Percentiles rank a stretch among this genome's conserved stretches.
These are phyloP conservation scores for Aphanomyces stellatus DNA, from an alignment of 352 stramenopile species.

Conservation along the genomic window DNA sequence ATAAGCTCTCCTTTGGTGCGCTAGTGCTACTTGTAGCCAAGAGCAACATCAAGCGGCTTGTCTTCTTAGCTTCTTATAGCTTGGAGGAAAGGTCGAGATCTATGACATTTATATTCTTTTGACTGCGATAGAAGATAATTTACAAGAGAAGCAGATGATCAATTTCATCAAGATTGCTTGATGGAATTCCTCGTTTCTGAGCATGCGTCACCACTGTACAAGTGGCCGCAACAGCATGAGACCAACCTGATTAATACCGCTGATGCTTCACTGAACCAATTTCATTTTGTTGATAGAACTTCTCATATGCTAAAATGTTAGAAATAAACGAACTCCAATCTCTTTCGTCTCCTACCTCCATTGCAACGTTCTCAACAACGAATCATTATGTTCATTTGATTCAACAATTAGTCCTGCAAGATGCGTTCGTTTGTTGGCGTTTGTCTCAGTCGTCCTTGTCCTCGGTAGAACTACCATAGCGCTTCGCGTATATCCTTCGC, in stretches of 20 bases:
- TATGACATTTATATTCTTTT: conserved; percentile 18
- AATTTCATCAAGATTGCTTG: conserved; percentile 16
- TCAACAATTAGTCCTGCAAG: not conserved
- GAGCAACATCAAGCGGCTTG: conserved; percentile 20
- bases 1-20: conserved; percentile 12
- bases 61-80: not conserved
- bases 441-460: not conserved
- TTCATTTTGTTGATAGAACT: not conserved
- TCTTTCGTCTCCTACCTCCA: not conserved
- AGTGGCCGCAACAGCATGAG: conserved; percentile 10
- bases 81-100: conserved; percentile 14
- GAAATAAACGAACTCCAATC: not conserved
- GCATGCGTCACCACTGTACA: conserved; percentile 9
- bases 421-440: not conserved
- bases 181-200: conserved; percentile 24
- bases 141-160: conserved; percentile 15
- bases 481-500: conserved; percentile 19
- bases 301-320: no score
- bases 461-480: not conserved
- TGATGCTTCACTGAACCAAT: not conserved
- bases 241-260: conserved; percentile 20
- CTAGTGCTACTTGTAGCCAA: conserved; percentile 21
- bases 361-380: not conserved
- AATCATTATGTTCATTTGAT: not conserved
- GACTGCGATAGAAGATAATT: no score